phyloP scores from a whole-genome alignment of 2,329 filamentous ascomycete species.

The Hysterium pulicare region DNA sequence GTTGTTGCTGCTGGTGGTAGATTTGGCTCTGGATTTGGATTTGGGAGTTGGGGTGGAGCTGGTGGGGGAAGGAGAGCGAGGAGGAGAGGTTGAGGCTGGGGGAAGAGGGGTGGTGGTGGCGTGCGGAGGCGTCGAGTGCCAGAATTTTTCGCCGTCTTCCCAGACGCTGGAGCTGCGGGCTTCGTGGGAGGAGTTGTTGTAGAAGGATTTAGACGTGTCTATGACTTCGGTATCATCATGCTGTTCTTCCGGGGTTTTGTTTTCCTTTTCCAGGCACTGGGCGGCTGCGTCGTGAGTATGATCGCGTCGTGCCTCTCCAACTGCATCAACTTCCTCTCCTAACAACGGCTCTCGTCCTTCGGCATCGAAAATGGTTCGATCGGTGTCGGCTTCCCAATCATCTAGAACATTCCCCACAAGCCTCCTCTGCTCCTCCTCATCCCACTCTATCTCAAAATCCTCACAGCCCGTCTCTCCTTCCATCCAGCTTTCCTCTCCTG shows the following conservation, averaged over 20 bases:
- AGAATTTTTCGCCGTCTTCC: constrained; percentile 32
- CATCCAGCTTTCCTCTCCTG: constrained; percentile 31
- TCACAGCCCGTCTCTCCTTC: constrained; percentile 8
- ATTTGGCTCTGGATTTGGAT: neutral
- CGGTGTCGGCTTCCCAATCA: constrained; percentile 21
- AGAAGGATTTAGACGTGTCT: neutral
- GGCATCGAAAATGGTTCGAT: constrained; percentile 8
- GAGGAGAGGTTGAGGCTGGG: constrained; percentile 6
- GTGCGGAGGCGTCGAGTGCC: constrained; percentile 18
- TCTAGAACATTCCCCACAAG: constrained; percentile 21
- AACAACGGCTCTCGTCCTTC: neutral
- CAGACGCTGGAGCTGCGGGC: constrained; percentile 23
- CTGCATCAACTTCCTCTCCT: neutral
- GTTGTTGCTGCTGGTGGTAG: neutral
- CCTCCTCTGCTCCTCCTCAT: constrained; percentile 3
- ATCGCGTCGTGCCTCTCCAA: neutral
- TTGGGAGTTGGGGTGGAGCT: constrained; percentile 4
- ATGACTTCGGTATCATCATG: neutral
- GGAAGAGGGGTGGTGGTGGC: neutral
- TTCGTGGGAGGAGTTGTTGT: neutral
- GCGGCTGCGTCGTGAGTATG: neutral
- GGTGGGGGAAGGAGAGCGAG: constrained; percentile 13
- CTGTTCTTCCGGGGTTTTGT: neutral
- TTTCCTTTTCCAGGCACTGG: neutral
- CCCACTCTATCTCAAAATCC: neutral